phyloP scores from a whole-genome alignment of 371 early-diverging fungal genomes.

The Apophysomyces elegans region DNA sequence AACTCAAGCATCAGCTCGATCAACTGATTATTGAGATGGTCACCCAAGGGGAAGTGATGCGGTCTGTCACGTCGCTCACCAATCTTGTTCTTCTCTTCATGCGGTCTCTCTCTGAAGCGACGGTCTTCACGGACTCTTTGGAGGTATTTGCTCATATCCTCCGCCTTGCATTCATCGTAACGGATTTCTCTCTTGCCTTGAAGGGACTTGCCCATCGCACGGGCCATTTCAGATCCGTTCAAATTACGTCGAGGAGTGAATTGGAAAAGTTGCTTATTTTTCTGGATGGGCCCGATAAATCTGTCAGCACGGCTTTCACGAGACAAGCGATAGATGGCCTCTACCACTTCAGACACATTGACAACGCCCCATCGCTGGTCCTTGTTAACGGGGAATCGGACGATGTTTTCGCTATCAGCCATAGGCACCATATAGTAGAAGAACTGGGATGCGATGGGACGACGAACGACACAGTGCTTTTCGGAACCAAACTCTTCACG shows the following conservation, averaged over 20 bases:
- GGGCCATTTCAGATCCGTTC: slow-evolving; percentile 28
- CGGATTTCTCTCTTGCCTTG: slow-evolving; percentile 19
- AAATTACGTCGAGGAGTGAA: slow-evolving; percentile 27
- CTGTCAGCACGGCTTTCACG: slow-evolving; percentile 14
- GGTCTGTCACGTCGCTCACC: slow-evolving; percentile 7
- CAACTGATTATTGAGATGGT: slow-evolving; percentile 30
- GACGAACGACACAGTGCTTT: slow-evolving; percentile 33
- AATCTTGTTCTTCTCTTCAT: neutral
- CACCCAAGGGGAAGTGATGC: slow-evolving; percentile 38
- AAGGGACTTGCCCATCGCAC: slow-evolving; percentile 29
- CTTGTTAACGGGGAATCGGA: slow-evolving; percentile 33
- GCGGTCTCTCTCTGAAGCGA: slow-evolving; percentile 33
- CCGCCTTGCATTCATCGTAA: slow-evolving; percentile 18
- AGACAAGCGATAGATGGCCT: slow-evolving; percentile 31
- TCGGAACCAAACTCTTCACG: slow-evolving; percentile 27
- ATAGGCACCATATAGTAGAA: slow-evolving; percentile 43
- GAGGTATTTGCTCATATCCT: slow-evolving; percentile 32
- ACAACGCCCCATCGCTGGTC: slow-evolving; percentile 36
- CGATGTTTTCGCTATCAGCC: slow-evolving; percentile 28
- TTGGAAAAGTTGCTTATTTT: slow-evolving; percentile 27
- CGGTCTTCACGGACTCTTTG: slow-evolving; percentile 30
- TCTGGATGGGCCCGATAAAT: neutral
- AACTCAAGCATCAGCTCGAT: slow-evolving; percentile 36
- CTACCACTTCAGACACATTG: slow-evolving; percentile 37
- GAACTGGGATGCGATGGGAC: slow-evolving; percentile 29